These are phyloP conservation scores for Hirsutella minnesotensis DNA, from an alignment of 2,329 filamentous ascomycete species.

Conservation along the genomic window DNA sequence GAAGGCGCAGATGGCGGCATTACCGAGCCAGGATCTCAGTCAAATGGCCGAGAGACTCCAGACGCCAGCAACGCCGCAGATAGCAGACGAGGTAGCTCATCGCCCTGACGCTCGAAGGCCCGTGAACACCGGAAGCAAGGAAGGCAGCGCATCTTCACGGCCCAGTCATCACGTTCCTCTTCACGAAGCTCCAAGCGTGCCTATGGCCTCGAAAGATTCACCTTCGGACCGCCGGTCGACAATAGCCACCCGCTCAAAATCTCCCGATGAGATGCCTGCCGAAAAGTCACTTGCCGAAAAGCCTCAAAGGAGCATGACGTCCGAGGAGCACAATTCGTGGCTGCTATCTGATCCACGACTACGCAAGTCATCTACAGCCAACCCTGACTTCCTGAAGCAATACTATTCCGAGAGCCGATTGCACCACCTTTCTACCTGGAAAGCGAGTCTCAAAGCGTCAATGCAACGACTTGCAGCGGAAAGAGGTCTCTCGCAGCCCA, in stretches of 20 bases:
- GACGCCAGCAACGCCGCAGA: constrained; percentile 9
- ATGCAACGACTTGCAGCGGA: constrained; percentile 73
- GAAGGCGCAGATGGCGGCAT: constrained; percentile 21
- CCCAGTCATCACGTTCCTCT: neutral
- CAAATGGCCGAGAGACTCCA: constrained; percentile 15
- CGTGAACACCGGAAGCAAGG: neutral
- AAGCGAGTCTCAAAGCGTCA: constrained; percentile 81
- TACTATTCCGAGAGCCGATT: constrained; percentile 92
- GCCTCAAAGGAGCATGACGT: constrained; percentile 56
- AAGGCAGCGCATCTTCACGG: too few species aligned
- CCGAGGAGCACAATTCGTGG: constrained; percentile 84
- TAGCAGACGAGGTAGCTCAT: neutral
- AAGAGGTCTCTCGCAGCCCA: constrained; percentile 36
- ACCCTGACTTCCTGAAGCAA: constrained; percentile 86
- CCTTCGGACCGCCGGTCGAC: too few species aligned
- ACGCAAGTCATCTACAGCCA: constrained; percentile 79
- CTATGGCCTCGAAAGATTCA: too few species aligned
- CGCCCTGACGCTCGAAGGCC: neutral
- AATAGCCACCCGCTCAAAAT: too few species aligned
- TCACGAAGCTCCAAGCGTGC: too few species aligned
- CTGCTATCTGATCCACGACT: constrained; percentile 76
- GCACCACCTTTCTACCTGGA: constrained; percentile 94
- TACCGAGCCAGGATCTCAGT: constrained; percentile 15
- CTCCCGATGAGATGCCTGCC: neutral
- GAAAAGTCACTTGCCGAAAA: constrained; percentile 3